Evolutionary conservation across 352 stramenopile species (phyloP).

Genomic region (Pythium phragmitis): DNA sequence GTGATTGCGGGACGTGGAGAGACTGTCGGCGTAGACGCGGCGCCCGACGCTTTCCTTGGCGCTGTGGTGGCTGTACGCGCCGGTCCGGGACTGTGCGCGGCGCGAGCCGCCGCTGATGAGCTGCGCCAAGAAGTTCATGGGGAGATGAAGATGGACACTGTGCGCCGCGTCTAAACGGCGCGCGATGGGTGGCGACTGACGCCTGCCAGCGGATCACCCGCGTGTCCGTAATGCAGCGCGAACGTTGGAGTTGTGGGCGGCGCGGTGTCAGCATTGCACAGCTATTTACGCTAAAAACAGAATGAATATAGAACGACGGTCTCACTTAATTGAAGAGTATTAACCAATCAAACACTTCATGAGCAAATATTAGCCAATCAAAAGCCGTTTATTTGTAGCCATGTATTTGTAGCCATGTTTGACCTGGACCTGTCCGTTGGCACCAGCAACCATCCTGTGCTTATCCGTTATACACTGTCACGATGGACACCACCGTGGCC

Average conservation of each 20-base stretch:
- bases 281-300: too few species aligned
- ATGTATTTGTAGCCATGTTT: not conserved
- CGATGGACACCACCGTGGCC: not conserved
- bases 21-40: slow-evolving; percentile 22
- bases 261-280: too few species aligned
- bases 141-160: not conserved
- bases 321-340: not conserved
- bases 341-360: not conserved
- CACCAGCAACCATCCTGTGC: not conserved
- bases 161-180: not conserved
- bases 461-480: not conserved
- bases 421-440: not conserved
- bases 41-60: slow-evolving; percentile 21
- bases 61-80: slow-evolving; percentile 26
- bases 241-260: too few species aligned
- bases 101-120: not conserved
- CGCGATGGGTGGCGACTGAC: too few species aligned
- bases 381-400: not conserved
- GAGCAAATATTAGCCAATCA: not conserved
- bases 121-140: slow-evolving; percentile 25
- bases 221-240: too few species aligned
- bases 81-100: not conserved
- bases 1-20: not conserved
- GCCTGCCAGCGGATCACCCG: too few species aligned
- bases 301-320: not conserved